A percentile compares a stretch with the other conserved stretches of the same genome.
Evolutionary conservation across 495 filamentous ascomycete species (phyloP).

Genomic region (Penicillium arizonense): DNA sequence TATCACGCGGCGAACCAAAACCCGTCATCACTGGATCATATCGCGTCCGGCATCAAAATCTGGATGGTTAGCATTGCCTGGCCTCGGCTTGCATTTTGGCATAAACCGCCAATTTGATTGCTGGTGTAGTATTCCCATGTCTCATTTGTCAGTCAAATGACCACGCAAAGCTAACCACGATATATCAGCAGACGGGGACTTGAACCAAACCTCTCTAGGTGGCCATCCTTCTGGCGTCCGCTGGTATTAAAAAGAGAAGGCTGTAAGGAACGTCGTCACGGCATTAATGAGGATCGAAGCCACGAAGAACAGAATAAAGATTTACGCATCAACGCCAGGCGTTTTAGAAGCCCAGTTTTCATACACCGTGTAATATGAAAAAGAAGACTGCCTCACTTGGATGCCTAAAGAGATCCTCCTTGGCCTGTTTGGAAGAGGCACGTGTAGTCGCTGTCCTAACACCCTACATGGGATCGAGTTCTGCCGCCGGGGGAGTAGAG

Average conservation of each 20-base stretch:
- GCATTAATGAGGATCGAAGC: constrained; percentile 16
- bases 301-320: neutral
- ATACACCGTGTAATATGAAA: constrained; percentile 43
- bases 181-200: too few relatives aligned
- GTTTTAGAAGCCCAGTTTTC: constrained; percentile 44
- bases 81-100: too few relatives aligned
- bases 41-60: too few relatives aligned
- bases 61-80: too few relatives aligned
- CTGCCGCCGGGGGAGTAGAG: constrained; percentile 16
- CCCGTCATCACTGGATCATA: too few relatives aligned
- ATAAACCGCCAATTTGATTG: too few relatives aligned
- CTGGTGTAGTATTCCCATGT: too few relatives aligned
- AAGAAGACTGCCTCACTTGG: constrained; percentile 39
- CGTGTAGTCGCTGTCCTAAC: constrained; percentile 25
- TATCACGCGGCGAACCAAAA: too few relatives aligned
- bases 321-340: constrained; percentile 25
- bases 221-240: too few relatives aligned
- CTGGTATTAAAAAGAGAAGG: neutral
- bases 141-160: too few relatives aligned
- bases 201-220: too few relatives aligned
- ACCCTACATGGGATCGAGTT: constrained; percentile 39
- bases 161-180: too few relatives aligned
- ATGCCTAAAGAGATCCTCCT: constrained; percentile 21
- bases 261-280: constrained; percentile 22
- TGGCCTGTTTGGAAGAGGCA: neutral